These are phyloP conservation scores for Hyaloperonospora brassicae DNA, from an alignment of 352 stramenopile species.

Conservation along the genomic window DNA sequence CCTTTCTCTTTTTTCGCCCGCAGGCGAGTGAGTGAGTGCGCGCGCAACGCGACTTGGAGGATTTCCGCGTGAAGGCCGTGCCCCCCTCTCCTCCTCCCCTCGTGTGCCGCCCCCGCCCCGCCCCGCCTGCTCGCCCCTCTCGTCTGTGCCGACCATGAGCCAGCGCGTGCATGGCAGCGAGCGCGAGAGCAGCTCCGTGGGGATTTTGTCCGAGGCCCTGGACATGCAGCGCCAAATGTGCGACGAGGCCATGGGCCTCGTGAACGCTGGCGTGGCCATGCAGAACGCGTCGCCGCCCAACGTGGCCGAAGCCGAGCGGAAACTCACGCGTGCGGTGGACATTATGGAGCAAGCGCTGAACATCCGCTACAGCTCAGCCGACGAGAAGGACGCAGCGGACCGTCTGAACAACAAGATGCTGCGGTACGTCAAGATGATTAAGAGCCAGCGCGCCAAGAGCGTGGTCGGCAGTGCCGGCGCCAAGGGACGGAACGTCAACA, in stretches of 20 bases:
- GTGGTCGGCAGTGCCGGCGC: conserved; percentile 15
- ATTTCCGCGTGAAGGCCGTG: no score
- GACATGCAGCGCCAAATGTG: conserved; percentile 51
- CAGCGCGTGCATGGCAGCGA: conserved; percentile 22
- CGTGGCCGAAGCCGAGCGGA: conserved; percentile 42
- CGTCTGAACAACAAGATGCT: conserved; percentile 76
- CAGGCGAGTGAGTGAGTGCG: conserved; percentile 1
- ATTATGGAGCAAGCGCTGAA: conserved; percentile 71
- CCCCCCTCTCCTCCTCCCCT: no score
- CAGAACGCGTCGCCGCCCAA: conserved; percentile 59
- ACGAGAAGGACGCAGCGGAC: conserved; percentile 60
- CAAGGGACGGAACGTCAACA: conserved; percentile 28
- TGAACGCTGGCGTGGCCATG: conserved; percentile 65
- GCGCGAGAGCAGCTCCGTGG: conserved; percentile 25
- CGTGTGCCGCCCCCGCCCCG: no score
- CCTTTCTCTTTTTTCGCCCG: conserved; percentile 9
- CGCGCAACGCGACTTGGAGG: background rate
- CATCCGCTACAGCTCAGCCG: conserved; percentile 56
- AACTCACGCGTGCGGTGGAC: conserved; percentile 51
- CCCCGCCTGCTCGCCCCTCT: no score
- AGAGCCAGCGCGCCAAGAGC: conserved; percentile 55
- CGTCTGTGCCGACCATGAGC: conserved; percentile 14
- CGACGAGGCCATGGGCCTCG: conserved; percentile 65
- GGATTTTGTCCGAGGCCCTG: conserved; percentile 30
- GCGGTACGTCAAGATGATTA: conserved; percentile 83